Evolutionary conservation across 2,329 filamentous ascomycete species (phyloP).

Genomic region (Orbilia javanica): DNA sequence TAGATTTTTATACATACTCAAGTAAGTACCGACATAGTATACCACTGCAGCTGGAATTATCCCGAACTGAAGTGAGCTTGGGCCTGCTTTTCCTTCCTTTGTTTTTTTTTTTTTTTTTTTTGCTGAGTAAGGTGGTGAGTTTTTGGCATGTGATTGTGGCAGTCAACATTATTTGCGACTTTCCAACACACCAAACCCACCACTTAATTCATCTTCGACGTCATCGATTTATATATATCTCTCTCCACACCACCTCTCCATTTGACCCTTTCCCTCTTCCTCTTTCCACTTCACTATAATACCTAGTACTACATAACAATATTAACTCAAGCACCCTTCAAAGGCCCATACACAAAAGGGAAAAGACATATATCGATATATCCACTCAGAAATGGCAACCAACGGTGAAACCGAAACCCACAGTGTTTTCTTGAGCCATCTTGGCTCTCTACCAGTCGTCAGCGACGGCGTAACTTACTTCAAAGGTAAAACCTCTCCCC

Average conservation of each 20-base stretch:
- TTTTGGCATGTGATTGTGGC: constrained; percentile 32
- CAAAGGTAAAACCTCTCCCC: constrained; percentile 23
- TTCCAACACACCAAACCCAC: constrained; percentile 30
- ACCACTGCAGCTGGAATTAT: background rate
- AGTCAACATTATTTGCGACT: background rate
- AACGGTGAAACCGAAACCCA: constrained; percentile 49
- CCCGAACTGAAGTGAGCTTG: constrained; percentile 15
- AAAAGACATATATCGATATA: no score
- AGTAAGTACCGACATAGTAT: no score
- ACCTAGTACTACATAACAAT: no score
- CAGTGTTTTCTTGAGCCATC: constrained; percentile 52
- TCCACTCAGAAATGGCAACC: constrained; percentile 34
- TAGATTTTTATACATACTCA: background rate
- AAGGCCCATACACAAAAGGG: background rate
- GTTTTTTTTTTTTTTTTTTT: background rate
- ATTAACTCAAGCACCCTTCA: background rate
- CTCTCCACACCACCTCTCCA: background rate
- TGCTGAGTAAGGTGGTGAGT: constrained; percentile 3
- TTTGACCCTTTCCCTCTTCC: background rate
- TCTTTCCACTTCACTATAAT: background rate
- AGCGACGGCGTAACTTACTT: constrained; percentile 57
- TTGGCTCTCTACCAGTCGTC: constrained; percentile 48
- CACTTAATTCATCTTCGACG: constrained; percentile 13
- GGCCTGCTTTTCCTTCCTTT: background rate
- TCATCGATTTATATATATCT: constrained; percentile 27